These are phyloP conservation scores for Penicillium flavigenum DNA, from an alignment of 495 filamentous ascomycete genomes.

Conservation along the genomic window DNA sequence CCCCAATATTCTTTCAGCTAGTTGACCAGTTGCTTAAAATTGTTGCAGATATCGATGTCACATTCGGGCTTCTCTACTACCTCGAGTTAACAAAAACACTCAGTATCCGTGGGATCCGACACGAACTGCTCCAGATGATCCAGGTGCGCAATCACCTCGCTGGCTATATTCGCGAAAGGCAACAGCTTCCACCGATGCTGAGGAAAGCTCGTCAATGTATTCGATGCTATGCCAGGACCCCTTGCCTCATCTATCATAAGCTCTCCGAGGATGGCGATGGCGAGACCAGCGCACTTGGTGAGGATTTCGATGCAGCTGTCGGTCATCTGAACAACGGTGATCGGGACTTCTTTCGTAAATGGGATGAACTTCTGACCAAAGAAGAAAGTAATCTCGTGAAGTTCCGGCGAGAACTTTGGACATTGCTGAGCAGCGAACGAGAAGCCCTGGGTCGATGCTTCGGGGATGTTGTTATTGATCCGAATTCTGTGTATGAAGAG, in stretches of 20 bases:
- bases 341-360: constrained; percentile 83
- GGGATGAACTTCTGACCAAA: constrained; percentile 89
- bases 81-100: constrained; percentile 83
- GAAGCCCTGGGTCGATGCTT: constrained; percentile 83
- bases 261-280: constrained; percentile 81
- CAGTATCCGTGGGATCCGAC: constrained; percentile 76
- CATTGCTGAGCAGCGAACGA: constrained; percentile 83
- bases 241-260: constrained; percentile 94
- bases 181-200: constrained; percentile 81
- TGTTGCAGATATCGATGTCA: constrained; percentile 71
- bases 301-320: constrained; percentile 74
- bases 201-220: constrained; percentile 72
- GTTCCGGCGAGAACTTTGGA: constrained; percentile 88
- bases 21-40: constrained; percentile 18
- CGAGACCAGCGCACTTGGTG: constrained; percentile 71
- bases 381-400: constrained; percentile 87
- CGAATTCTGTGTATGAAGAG: constrained; percentile 68
- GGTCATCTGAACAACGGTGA: constrained; percentile 70
- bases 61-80: constrained; percentile 90
- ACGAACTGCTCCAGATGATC: constrained; percentile 91
- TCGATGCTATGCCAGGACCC: constrained; percentile 80
- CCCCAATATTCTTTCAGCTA: background rate
- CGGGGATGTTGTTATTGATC: constrained; percentile 71
- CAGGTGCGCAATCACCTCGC: constrained; percentile 92
- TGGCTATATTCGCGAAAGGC: constrained; percentile 75